Base-by-base conservation (phyloP, 163 green algal species). In the Coccomyxa subellipsoidea region DNA sequence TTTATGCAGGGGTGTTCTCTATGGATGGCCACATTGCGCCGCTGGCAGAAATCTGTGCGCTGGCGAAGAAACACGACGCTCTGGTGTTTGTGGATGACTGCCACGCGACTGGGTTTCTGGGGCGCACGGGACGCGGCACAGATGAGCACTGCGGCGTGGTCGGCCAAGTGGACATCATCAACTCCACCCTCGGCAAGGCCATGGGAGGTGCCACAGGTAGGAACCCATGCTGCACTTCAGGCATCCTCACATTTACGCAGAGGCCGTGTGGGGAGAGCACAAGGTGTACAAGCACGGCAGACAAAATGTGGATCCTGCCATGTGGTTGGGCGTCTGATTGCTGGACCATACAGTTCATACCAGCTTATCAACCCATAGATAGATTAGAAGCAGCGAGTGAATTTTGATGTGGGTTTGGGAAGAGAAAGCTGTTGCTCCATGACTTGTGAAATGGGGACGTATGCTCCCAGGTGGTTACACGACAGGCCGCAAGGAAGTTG, bases 81-180 rank as follows among this genome's bases (percentile, higher is more conserved):
- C 79, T 92, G 32, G 85, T 93, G 18, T 92, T 95, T 81, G 87
- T 94, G 31, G 92, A 93, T 79, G 91, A 96, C 54, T 92, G 89
- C 89, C 92, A 95, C 80, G 87, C 89, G 18, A 93, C 91, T 7
- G 92, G 92, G 38, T 87, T 96, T 32, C 39, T 95, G 25, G 92
- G 92, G 0, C n/a, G 80, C 32, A 90, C 82, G 7, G 91, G 91
- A 0, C 81, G 91, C 9, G 92, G 92, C 70, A 94, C 89, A 9
- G 85, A 91, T 53, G 91, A 95, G 83, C 40, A 86, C 34, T 91
- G 84, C 40, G 91, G 90, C 38, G 84, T 95, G 38, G 39, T 80
- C 27, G 89, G 91, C 7, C 81, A 90, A 75, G 86, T 96, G 29
- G 90, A 95, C 80, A 93, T 96, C 84, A 90, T 95, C 79, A 94